Evolutionary conservation across 805 yeast species (phyloP).

Genomic region (Suhomyces sp.): DNA sequence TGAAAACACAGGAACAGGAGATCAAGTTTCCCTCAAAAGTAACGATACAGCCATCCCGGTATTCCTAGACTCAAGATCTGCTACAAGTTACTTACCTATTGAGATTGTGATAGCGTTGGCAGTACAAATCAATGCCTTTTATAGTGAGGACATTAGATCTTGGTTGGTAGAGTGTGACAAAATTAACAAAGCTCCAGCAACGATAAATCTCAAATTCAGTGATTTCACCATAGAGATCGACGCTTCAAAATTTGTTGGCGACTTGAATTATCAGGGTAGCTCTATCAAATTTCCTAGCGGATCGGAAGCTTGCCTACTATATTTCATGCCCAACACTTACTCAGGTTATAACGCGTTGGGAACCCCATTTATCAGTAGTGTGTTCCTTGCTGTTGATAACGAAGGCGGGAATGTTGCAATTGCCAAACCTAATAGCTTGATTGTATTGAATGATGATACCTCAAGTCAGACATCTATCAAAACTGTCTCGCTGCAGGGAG

Average conservation of each 20-base stretch:
- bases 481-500: neutral
- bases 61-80: constrained; percentile 54
- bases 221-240: constrained; percentile 50
- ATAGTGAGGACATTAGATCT: constrained; percentile 39
- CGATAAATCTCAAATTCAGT: constrained; percentile 52
- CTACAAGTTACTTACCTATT: constrained; percentile 52
- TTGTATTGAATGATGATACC: neutral
- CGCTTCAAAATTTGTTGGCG: constrained; percentile 43
- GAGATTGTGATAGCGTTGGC: constrained; percentile 59
- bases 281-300: constrained; percentile 52
- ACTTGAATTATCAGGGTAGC: constrained; percentile 33
- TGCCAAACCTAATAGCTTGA: constrained; percentile 42
- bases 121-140: constrained; percentile 66
- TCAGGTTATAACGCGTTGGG: constrained; percentile 59
- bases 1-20: constrained; percentile 36
- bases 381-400: constrained; percentile 63
- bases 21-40: constrained; percentile 30
- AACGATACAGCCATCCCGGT: constrained; percentile 46
- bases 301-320: constrained; percentile 53
- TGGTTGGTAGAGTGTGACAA: constrained; percentile 65
- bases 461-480: neutral
- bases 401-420: constrained; percentile 55
- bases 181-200: constrained; percentile 47
- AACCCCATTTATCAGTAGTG: constrained; percentile 49
- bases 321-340: constrained; percentile 45